Base-by-base conservation (phyloP, 2,329 filamentous ascomycete species). In the Xylaria sp. region DNA sequence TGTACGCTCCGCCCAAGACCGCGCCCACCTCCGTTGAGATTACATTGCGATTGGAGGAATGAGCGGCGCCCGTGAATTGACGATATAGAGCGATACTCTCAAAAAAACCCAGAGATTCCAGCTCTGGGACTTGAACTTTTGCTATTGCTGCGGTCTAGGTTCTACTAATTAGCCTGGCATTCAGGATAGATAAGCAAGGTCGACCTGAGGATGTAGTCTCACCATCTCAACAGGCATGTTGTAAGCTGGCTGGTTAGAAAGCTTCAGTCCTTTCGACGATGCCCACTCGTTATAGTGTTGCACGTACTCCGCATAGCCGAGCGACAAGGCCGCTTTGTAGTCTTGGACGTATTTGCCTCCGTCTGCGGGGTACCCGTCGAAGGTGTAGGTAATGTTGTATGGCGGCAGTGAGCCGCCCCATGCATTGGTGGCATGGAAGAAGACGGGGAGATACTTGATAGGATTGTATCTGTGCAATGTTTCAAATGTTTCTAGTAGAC, bases 11-110 rank as follows among this genome's bases (percentile, higher is more conserved):
- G 40, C 40, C 40, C 40, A 42, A 18, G 40, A 42, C 40, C 40
- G 40, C 40, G 40, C 40, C 40, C 5, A 42, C 40, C 40, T 42
- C 40, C 18, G 18, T 42, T 42, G 40, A 42, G 13, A 42, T 42
- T 42, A 42, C 40, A 42, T 42, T 42, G 40, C 40, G 40, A 42
- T 42, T 42, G 40, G 40, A 42, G 40, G 40, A 13, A 42, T 42
- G 40, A 42, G 40, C 40, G 40, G 40, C 16, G 18, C 40, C 40
- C 40, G 40, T 42, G 13, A 42, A 42, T 18, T 42, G 40, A 42
- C 40, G 40, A 42, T 42, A 42, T 42, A 42, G 40, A 42, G 40
- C 40, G 40, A 42, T 42, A 42, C 40, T 42, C 40, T 42, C 40
- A 16, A 5, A 1, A 18, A 42, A 42, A 42, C 40, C 40, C 13